phyloP scores from a whole-genome alignment of 2,329 filamentous ascomycete species.

The Malbranchea zuffiana region DNA sequence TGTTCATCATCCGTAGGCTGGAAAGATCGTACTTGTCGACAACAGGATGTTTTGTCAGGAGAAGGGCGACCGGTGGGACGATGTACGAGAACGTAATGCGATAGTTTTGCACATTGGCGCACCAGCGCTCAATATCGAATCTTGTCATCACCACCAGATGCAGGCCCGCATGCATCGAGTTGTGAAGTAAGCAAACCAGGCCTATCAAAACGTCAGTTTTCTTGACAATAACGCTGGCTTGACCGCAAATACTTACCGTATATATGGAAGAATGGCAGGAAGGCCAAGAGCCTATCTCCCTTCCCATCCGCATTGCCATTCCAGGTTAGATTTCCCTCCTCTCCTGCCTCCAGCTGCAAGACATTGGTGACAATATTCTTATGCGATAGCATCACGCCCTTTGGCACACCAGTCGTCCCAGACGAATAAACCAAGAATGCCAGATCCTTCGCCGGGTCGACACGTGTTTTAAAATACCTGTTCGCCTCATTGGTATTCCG shows the following conservation, averaged over 20 bases:
- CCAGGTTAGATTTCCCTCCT: conserved; percentile 47
- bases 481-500: conserved; percentile 51
- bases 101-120: conserved; percentile 62
- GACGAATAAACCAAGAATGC: conserved; percentile 81
- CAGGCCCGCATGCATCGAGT: conserved; percentile 54
- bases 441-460: conserved; percentile 60
- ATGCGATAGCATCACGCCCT: conserved; percentile 82
- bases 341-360: conserved; percentile 44
- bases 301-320: conserved; percentile 49
- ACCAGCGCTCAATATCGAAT: conserved; percentile 74
- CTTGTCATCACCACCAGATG: conserved; percentile 61
- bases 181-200: conserved; percentile 61
- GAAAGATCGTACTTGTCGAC: conserved; percentile 73
- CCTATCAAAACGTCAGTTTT: conserved; percentile 34
- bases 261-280: conserved; percentile 85
- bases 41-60: conserved; percentile 65
- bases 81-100: conserved; percentile 69
- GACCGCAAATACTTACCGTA: conserved; percentile 49
- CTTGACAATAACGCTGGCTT: not conserved
- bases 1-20: conserved; percentile 72
- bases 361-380: conserved; percentile 69
- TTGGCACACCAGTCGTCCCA: conserved; percentile 82
- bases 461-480: conserved; percentile 49
- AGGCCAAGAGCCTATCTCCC: conserved; percentile 63
- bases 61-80: conserved; percentile 72